Conservation (phyloP, 78 protist genomes). For the Speleostelium caveatum region DNA sequence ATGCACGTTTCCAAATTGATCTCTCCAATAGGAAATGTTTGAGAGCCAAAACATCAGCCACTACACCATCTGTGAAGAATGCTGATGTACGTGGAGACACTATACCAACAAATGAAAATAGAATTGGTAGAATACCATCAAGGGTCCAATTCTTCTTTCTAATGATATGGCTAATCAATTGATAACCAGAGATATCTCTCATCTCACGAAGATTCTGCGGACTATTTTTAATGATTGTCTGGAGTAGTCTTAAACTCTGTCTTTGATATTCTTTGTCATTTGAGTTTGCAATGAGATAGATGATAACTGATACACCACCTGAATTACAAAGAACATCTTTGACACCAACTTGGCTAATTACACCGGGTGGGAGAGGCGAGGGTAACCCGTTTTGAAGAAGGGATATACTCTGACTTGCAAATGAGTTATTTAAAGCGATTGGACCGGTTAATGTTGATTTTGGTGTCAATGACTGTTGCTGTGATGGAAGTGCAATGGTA, state of each 20-base stretch:
- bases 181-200: conserved; percentile 74
- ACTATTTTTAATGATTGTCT: conserved; percentile 19
- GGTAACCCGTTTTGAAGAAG: conserved; percentile 54
- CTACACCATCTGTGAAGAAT: conserved; percentile 58
- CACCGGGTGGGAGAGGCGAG: conserved; percentile 54
- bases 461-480: neutral
- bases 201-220: conserved; percentile 65
- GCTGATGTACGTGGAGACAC: conserved; percentile 48
- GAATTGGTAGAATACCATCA: conserved; percentile 26
- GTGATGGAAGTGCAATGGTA: neutral
- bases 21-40: conserved; percentile 75
- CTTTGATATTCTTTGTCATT: conserved; percentile 61
- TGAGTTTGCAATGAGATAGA: conserved; percentile 46
- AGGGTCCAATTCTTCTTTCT: conserved; percentile 55
- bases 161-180: conserved; percentile 52
- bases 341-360: conserved; percentile 57
- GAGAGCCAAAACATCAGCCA: conserved; percentile 53
- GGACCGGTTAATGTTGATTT: neutral
- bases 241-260: conserved; percentile 29
- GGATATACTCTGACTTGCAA: conserved; percentile 2
- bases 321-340: conserved; percentile 38
- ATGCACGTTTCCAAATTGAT: conserved; percentile 75
- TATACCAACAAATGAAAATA: conserved; percentile 64
- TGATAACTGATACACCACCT: conserved; percentile 72
- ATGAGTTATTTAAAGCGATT: conserved; percentile 6